Base-by-base conservation (phyloP, 495 filamentous ascomycete genomes). In the Parathielavia hyrcaniae region DNA sequence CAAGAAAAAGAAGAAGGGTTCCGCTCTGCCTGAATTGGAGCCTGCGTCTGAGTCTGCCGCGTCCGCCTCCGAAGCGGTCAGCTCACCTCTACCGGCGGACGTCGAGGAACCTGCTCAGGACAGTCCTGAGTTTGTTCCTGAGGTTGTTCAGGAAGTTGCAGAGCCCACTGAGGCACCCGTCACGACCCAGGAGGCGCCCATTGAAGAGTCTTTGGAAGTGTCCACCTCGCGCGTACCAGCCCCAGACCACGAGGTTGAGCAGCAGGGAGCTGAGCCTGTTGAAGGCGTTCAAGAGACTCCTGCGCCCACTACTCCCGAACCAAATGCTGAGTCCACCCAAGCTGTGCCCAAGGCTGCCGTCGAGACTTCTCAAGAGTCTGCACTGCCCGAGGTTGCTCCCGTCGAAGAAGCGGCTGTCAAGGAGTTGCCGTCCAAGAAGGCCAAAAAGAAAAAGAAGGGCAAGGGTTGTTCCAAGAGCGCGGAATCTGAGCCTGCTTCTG, bases 381-480 rank as follows among this genome's bases (percentile, higher is more conserved):
- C 54, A 36, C 38, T 34, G 0, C 7, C 19, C 43, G 17, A 52
- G 50, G 16, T 30, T 30, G 26, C 41, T 55, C 26, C 52, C 4
- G 19, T 46, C 38, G 20, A 50, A 12, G 55, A 51, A 9, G 10
- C 39, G 13, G 26, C 38, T 2, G 39, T 40, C 5, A 38, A 50
- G 26, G 23, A 32, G 14, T 0, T 23, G 55, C 26, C 38, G 23
- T 62, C 63, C 23, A 67, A 60, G 61, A 69, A 55, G 52, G 6
- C 26, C 52, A 57, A 57, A 23, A 56, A 57, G 35, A 68, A 67
- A 55, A 69, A 68, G 60, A 65, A 62, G 50, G 49, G 59, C 46
- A 68, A 69, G 52, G 67, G 51, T 14, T 60, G 51, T 14, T 60
- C 56, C 22, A 64, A 73, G 47, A 30, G 58, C 12, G 67, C 59